Conservation (phyloP, 805 yeast genomes). For the Kodamaea sagamina region DNA sequence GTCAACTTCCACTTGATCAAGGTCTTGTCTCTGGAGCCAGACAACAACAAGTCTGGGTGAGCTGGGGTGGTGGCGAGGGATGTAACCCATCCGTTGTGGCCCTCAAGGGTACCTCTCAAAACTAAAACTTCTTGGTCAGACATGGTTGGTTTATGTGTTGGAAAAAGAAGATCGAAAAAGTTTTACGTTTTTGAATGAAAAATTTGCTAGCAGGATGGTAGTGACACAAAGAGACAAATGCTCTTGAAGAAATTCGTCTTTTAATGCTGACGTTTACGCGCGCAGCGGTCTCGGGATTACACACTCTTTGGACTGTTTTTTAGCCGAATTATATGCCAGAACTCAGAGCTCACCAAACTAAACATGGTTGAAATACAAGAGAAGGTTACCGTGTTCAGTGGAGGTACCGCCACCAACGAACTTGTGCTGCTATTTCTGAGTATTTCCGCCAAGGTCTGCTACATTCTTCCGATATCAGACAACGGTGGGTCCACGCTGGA, state of each 20-base stretch:
- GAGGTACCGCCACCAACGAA: conserved; percentile 87
- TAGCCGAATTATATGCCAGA: conserved; percentile 22
- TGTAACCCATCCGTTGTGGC: conserved; percentile 87
- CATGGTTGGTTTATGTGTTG: conserved; percentile 44
- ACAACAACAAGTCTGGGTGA: conserved; percentile 96
- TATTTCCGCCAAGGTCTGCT: conserved; percentile 51
- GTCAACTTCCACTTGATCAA: conserved; percentile 96
- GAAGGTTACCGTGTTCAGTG: conserved; percentile 53
- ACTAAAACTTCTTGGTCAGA: conserved; percentile 94
- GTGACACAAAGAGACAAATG: not conserved
- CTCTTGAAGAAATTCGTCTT: not conserved
- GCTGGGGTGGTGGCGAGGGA: conserved; percentile 96
- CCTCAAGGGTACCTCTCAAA: conserved; percentile 99
- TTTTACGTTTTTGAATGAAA: conserved; percentile 6
- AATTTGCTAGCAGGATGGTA: conserved; percentile 4
- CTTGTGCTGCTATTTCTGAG: conserved; percentile 58
- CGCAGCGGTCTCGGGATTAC: conserved; percentile 41
- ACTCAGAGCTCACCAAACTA: not conserved
- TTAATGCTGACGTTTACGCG: conserved; percentile 28
- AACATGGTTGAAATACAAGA: conserved; percentile 1
- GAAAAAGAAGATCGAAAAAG: not conserved
- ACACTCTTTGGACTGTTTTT: conserved; percentile 38
- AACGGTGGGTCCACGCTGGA: conserved; percentile 96
- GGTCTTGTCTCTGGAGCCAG: conserved; percentile 99
- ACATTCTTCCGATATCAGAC: conserved; percentile 82